These are phyloP conservation scores for Rhizoctonia solani DNA, from an alignment of 1,284 basidiomycete species.

Conservation along the genomic window DNA sequence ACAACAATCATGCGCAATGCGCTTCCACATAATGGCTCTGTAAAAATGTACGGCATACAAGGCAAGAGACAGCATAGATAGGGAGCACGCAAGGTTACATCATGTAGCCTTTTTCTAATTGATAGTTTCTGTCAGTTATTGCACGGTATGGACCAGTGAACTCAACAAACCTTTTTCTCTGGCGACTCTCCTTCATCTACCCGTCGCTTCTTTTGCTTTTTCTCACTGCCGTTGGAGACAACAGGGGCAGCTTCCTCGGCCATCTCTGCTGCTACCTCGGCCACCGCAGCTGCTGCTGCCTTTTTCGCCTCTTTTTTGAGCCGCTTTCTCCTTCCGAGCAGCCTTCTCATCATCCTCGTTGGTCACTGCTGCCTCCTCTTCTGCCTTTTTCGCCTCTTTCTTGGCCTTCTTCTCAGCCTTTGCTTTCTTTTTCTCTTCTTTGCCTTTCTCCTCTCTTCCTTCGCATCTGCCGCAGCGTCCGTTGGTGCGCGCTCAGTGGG, in stretches of 20 bases:
- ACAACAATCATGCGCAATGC: background rate
- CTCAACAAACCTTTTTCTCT: constrained; percentile 26
- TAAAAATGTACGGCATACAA: background rate
- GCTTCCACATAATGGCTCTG: background rate
- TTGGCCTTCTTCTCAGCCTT: constrained; percentile 67
- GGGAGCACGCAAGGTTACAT: background rate
- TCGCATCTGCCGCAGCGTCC: constrained; percentile 70
- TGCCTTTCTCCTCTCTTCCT: constrained; percentile 77
- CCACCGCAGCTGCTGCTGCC: constrained; percentile 57
- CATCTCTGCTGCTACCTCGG: constrained; percentile 43
- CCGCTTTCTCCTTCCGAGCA: constrained; percentile 36
- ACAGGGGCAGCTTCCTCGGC: constrained; percentile 53
- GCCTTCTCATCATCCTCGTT: constrained; percentile 49
- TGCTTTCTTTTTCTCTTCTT: constrained; percentile 65
- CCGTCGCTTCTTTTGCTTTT: constrained; percentile 39
- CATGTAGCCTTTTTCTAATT: constrained; percentile 28
- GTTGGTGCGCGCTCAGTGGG: constrained; percentile 80
- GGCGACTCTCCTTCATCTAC: constrained; percentile 28
- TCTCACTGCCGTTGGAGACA: constrained; percentile 66
- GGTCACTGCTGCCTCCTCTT: constrained; percentile 48
- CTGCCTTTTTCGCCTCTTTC: constrained; percentile 54
- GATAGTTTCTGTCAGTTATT: background rate
- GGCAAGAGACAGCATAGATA: constrained; percentile 22
- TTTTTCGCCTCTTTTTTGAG: constrained; percentile 54
- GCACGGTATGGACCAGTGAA: background rate